A percentile compares a stretch with the other conserved stretches of the same genome.
These are phyloP conservation scores for Synchytrium microbalum DNA, from an alignment of 371 early-diverging fungal genomes.

Conservation along the genomic window DNA sequence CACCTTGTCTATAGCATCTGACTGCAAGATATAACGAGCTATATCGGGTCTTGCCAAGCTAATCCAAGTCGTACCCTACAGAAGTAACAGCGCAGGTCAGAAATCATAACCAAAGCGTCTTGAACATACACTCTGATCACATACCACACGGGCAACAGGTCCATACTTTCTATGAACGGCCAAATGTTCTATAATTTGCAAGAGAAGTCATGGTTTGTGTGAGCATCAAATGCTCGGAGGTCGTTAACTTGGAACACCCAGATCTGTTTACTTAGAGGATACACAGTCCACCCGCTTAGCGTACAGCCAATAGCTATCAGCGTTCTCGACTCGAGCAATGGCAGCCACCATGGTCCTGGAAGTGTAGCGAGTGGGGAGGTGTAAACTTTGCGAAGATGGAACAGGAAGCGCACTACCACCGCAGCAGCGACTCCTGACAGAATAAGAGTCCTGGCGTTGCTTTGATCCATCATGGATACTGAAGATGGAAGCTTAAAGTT, in stretches of 20 bases:
- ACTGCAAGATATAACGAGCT: background rate
- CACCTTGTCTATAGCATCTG: background rate
- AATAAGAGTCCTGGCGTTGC: too few species aligned
- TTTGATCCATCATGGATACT: too few species aligned
- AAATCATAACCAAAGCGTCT: too few species aligned
- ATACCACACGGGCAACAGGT: background rate
- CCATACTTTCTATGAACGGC: background rate
- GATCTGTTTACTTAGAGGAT: background rate
- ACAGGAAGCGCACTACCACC: background rate
- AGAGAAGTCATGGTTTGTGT: too few species aligned
- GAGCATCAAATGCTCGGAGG: background rate
- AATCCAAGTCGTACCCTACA: background rate
- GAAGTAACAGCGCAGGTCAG: too few species aligned
- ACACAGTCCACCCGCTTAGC: background rate
- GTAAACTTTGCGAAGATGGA: background rate
- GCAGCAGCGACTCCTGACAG: constrained; percentile 1
- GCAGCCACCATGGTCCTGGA: background rate
- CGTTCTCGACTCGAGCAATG: background rate
- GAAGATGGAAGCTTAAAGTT: too few species aligned
- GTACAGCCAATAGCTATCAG: background rate
- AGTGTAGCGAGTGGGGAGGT: background rate
- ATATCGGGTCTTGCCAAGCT: background rate
- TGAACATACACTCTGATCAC: too few species aligned
- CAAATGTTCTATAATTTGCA: background rate
- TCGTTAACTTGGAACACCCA: background rate